A percentile compares a stretch with the other conserved stretches of the same genome.
These are phyloP conservation scores for Blastobotrys arbuscula DNA, from an alignment of 1,139 yeast species.

Conservation along the genomic window DNA sequence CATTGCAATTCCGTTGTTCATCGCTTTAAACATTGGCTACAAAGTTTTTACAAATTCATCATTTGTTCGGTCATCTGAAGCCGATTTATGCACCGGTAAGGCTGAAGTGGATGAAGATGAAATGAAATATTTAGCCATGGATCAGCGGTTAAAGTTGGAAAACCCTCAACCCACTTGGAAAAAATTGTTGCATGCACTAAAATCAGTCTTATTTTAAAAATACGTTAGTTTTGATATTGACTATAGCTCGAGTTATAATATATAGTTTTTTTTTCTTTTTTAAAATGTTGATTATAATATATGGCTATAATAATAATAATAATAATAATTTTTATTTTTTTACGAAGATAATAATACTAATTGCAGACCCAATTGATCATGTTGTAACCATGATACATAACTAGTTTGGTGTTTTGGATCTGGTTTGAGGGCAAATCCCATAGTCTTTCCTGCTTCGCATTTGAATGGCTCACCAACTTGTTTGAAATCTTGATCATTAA, in stretches of 20 bases:
- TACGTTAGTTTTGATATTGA: no score
- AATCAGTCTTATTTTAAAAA: not conserved
- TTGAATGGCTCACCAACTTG: not conserved
- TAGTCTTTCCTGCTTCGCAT: not conserved
- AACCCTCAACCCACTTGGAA: not conserved
- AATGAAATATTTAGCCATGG: not conserved
- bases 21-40: slow-evolving; percentile 52
- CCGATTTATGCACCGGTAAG: slow-evolving; percentile 8
- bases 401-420: not conserved
- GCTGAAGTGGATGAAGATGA: slow-evolving; percentile 1
- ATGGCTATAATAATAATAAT: no score
- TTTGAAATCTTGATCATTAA: not conserved
- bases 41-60: slow-evolving; percentile 38
- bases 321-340: no score
- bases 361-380: slow-evolving; percentile 1
- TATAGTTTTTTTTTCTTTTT: no score
- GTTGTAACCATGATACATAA: slow-evolving; percentile 7
- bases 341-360: slow-evolving; percentile 4
- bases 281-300: no score
- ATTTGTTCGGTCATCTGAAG: slow-evolving; percentile 1
- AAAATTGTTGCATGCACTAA: not conserved
- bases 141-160: not conserved
- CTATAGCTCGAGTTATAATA: no score
- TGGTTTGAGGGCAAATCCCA: not conserved
- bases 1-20: slow-evolving; percentile 65